phyloP scores from a whole-genome alignment of 139 green algal genomes.

The Coccomyxa sp. region DNA sequence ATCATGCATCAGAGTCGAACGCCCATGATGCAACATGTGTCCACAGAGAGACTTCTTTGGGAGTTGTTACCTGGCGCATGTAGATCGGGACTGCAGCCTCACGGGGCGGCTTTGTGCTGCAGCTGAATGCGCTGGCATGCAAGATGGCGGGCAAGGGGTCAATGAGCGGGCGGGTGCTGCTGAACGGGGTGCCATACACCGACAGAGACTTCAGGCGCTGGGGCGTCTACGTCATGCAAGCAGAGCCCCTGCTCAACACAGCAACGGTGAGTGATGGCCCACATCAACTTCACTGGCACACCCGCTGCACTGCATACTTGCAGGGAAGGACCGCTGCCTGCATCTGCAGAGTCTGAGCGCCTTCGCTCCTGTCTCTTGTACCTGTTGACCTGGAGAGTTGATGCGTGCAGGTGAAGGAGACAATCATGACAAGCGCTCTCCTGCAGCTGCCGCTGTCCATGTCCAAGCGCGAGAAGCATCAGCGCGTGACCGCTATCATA shows the following conservation, averaged over 20 bases:
- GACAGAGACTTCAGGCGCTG: not conserved
- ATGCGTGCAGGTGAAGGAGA: not conserved
- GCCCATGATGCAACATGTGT: not conserved
- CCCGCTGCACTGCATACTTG: not conserved
- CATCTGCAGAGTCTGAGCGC: not conserved
- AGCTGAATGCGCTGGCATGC: constrained; percentile 1
- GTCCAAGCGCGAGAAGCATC: not conserved
- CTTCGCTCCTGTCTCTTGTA: not conserved
- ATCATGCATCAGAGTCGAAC: too few relatives aligned
- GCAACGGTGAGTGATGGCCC: not conserved
- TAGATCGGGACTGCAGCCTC: too few relatives aligned
- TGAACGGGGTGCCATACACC: not conserved
- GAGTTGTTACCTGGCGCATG: too few relatives aligned
- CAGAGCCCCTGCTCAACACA: not conserved
- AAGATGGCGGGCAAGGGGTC: not conserved
- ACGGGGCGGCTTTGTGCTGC: not conserved
- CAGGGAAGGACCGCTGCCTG: not conserved
- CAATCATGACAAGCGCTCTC: constrained; percentile 1
- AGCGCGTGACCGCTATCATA: not conserved
- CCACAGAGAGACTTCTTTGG: not conserved
- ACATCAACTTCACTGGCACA: not conserved
- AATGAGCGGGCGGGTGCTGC: not conserved
- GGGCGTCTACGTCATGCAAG: constrained; percentile 1
- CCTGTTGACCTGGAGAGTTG: not conserved
- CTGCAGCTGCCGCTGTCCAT: not conserved